Percentiles rank a stretch among this genome's conserved stretches.
Conservation (phyloP, 2,329 filamentous ascomycete genomes). For the Macrophomina tecta region DNA sequence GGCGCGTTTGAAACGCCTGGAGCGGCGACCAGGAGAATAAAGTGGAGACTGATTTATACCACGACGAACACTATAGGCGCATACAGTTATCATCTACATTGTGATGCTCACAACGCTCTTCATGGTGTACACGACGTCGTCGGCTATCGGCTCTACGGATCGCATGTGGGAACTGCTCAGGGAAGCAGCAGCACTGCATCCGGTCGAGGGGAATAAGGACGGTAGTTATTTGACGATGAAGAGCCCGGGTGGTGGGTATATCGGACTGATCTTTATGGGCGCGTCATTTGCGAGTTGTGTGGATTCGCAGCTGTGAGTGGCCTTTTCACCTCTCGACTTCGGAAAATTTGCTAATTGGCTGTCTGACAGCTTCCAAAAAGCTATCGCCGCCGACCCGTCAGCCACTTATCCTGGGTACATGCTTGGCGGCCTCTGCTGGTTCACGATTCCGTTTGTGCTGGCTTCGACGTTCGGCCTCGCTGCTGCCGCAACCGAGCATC, state of each 20-base stretch:
- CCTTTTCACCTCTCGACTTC: no score
- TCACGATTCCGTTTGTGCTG: slow-evolving; percentile 56
- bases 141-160: slow-evolving; percentile 55
- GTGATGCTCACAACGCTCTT: slow-evolving; percentile 62
- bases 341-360: background rate
- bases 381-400: slow-evolving; percentile 24
- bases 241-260: slow-evolving; percentile 51
- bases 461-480: slow-evolving; percentile 55
- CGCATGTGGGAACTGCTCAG: slow-evolving; percentile 59
- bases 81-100: slow-evolving; percentile 46
- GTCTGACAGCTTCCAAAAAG: slow-evolving; percentile 11
- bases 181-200: slow-evolving; percentile 51
- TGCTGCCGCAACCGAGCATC: slow-evolving; percentile 52
- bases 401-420: slow-evolving; percentile 33
- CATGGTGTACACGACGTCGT: slow-evolving; percentile 56
- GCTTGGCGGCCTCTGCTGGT: slow-evolving; percentile 55
- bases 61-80: background rate
- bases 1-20: background rate
- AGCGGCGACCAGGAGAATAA: background rate
- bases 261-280: slow-evolving; percentile 25
- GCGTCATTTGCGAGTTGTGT: slow-evolving; percentile 21
- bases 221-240: slow-evolving; percentile 64
- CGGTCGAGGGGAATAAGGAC: slow-evolving; percentile 59
- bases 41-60: background rate
- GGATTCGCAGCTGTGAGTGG: slow-evolving; percentile 21